Evolutionary conservation across 352 stramenopile genomes (phyloP), one percentile per base, ranked within the genome.

Genomic region (Aphanomyces invadans): DNA sequence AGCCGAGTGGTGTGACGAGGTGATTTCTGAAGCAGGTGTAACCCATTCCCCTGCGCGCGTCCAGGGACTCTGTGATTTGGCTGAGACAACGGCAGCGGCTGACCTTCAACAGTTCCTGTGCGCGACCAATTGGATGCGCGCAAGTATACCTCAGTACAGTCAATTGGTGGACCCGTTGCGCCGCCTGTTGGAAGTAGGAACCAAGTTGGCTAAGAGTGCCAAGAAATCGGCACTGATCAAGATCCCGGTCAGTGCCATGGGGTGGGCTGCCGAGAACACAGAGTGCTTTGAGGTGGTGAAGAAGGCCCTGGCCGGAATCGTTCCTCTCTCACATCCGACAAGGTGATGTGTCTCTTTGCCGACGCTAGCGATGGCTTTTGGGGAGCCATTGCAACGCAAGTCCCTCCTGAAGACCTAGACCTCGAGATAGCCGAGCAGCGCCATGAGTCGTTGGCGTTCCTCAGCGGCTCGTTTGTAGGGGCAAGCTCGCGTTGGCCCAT

Each of bases 81-180:
- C 55, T 19, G 9, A 26, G 15, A 54, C 71, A 0, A 32, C 2
- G 32, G 73, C 63, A 0, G 71, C 65, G n/a, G n/a, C n/a, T n/a
- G n/a, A n/a, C n/a, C n/a, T n/a, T n/a, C n/a, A n/a, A 25, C 70
- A 77, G 49, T 76, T 72, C 9, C 12, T 78, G 2, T 76, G 71
- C 48, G 71, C 71, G 0, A 28, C 51, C 0, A 76, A 76, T 17
- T 76, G 68, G 74, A 77, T 76, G 74, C 71, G 69, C 1, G 26
- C 48, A 11, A 77, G 55, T 15, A 77, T 80, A n/a, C 65, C 72
- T 0, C 46, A 74, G 2, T 78, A 69, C 55, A 56, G 42, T 0
- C 17, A 26, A 4, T 45, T 76, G 2, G 64, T 55, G 9, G 66
- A 32, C 19, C 57, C 42, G 5, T 64, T 78, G 12, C 56, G 68